phyloP scores from a whole-genome alignment of 177 flowering plant genomes.

The Vitis hybrid region DNA sequence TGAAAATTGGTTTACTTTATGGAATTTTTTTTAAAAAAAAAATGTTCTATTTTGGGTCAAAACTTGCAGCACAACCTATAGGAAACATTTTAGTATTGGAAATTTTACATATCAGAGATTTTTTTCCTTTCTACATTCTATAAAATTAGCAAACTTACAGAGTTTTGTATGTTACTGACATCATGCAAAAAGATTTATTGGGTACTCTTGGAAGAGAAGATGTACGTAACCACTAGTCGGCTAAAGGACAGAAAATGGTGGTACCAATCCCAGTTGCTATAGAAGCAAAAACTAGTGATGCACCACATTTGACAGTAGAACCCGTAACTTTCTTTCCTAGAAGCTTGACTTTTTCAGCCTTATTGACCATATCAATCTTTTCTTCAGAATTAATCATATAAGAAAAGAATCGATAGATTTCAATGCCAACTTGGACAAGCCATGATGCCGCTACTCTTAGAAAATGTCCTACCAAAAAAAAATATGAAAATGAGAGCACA shows the following conservation, averaged over 20 bases:
- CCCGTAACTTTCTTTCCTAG: constrained; percentile 52
- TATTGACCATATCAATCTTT: constrained; percentile 33
- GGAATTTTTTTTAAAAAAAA: too few relatives aligned
- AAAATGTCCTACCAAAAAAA: constrained; percentile 57
- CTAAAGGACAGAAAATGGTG: constrained; percentile 56
- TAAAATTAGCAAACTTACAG: background rate
- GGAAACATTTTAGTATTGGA: background rate
- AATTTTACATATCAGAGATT: background rate
- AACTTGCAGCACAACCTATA: constrained; percentile 61
- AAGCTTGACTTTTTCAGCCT: constrained; percentile 34
- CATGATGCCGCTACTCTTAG: constrained; percentile 82
- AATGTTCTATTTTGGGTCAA: too few relatives aligned
- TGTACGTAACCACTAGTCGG: constrained; percentile 82
- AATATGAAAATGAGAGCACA: background rate
- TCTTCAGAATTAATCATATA: constrained; percentile 23
- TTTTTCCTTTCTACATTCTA: too few relatives aligned
- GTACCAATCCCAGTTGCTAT: constrained; percentile 89
- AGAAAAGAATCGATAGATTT: constrained; percentile 49
- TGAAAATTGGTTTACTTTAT: too few relatives aligned
- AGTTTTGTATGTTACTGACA: background rate
- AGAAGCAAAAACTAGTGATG: constrained; percentile 85
- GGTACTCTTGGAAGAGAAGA: background rate
- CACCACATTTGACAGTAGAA: constrained; percentile 57
- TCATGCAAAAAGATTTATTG: background rate
- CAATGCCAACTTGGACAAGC: constrained; percentile 82